Base-by-base conservation (phyloP, 148 eudicot species). In the Chenopodium quinoa region DNA sequence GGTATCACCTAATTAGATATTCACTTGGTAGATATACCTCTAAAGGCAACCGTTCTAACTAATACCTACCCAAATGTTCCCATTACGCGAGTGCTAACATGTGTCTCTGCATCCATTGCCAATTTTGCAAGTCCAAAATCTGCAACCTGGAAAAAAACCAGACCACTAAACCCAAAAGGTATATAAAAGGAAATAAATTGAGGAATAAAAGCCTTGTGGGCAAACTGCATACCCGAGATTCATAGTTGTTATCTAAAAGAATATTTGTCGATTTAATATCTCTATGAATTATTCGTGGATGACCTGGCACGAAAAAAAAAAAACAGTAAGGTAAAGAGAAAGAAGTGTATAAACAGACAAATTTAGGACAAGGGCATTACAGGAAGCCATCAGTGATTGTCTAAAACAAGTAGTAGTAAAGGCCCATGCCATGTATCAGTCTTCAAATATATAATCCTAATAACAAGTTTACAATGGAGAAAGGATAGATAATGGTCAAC, bases 71-170 rank as follows among this genome's bases (percentile, higher is more conserved):
- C 99, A 85, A 95, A 95, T 54, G 99, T 95, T 77, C 99, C 99
- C 93, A 95, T 89, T 25, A 95, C 97, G 47, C 99, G 97, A 52
- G 99, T 95, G 67, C 92, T 92, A 71, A 95, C 71, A 89, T 95
- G 97, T 52, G 97, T 90, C 70, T 93, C 88, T 31, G 90, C 82
- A 78, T 92, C 99, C 79, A 83, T 69, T 50, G 90, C 90, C 83
- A 95, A 79, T 84, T 89, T 93, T 23, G 99, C 99, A 67, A 95
- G 92, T 83, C 99, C 99, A 82, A 95, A 95, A 88, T 95, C 99
- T 76, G 99, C 82, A 89, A 95, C 98, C 98, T 94, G 90, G 20
- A 76, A 66, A 78, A 29, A 65, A 62, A 74, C 68, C 1, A 47
- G 48, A 74, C 19, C 68, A 48, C 64, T 50, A 32, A 80, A 75